A percentile compares a stretch with the other conserved stretches of the same genome.
phyloP scores from a whole-genome alignment of 192 early-diverging fungal species.

The Blastocladiella britannica region DNA sequence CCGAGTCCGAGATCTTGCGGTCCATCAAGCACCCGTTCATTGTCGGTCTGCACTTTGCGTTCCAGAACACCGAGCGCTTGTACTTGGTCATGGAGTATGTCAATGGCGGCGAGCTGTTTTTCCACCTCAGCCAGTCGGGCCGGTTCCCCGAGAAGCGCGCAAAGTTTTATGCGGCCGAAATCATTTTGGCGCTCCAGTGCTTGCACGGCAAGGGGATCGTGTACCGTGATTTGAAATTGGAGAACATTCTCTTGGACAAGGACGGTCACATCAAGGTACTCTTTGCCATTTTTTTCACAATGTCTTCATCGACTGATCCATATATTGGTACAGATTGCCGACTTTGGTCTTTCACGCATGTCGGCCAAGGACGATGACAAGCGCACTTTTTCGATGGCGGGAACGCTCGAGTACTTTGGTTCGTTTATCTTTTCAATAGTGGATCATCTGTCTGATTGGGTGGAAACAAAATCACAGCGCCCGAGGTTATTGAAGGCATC shows the following conservation, averaged over 20 bases:
- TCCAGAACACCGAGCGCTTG: slow-evolving; percentile 68
- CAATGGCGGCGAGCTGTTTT: slow-evolving; percentile 80
- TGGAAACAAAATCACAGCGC: too few species aligned
- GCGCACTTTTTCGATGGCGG: slow-evolving; percentile 12
- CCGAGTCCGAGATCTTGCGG: slow-evolving; percentile 70
- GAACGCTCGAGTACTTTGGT: slow-evolving; percentile 27
- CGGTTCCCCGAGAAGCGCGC: slow-evolving; percentile 23
- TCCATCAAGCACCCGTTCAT: slow-evolving; percentile 77
- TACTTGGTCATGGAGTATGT: slow-evolving; percentile 82
- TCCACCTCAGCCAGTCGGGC: slow-evolving; percentile 42
- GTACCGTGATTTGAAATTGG: slow-evolving; percentile 49
- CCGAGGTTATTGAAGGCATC: slow-evolving; percentile 25
- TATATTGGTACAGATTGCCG: slow-evolving; percentile 29
- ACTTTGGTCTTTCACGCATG: slow-evolving; percentile 20
- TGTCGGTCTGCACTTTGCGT: slow-evolving; percentile 78
- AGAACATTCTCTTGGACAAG: slow-evolving; percentile 39
- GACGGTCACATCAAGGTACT: too few species aligned
- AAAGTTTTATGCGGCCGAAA: slow-evolving; percentile 28
- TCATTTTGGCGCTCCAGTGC: slow-evolving; percentile 24
- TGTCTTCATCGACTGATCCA: too few species aligned
- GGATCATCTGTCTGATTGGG: background rate
- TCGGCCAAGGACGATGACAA: slow-evolving; percentile 4
- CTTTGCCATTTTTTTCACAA: too few species aligned
- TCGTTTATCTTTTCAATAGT: background rate
- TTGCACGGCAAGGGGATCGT: slow-evolving; percentile 36